phyloP scores from a whole-genome alignment of 2,329 filamentous ascomycete genomes.

The Metarhizium sp. region DNA sequence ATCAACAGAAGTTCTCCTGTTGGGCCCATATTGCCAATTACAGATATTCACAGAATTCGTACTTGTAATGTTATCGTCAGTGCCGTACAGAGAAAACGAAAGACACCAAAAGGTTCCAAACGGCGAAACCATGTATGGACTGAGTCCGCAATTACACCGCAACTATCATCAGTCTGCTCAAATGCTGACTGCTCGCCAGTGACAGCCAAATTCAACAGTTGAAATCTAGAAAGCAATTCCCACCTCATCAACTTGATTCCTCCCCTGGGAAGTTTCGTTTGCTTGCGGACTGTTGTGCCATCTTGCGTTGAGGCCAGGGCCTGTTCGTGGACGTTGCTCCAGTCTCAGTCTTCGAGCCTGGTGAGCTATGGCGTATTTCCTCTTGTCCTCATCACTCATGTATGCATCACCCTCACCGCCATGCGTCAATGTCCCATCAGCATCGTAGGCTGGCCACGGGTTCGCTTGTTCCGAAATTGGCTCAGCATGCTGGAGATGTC shows the following conservation, averaged over 20 bases:
- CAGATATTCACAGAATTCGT: no score
- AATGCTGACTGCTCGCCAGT: background rate
- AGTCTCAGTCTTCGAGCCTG: conserved; percentile 33
- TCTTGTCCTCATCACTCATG: conserved; percentile 68
- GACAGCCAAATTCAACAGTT: background rate
- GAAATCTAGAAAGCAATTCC: background rate
- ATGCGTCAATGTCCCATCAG: background rate
- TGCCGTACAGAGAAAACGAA: no score
- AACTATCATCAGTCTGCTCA: background rate
- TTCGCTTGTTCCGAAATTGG: background rate
- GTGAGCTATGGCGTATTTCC: conserved; percentile 64
- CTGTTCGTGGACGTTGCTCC: background rate
- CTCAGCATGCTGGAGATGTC: background rate
- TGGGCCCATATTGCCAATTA: no score
- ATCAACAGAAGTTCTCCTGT: no score
- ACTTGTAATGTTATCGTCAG: no score
- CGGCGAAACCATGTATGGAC: no score
- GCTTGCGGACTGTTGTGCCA: background rate
- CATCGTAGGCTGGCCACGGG: background rate
- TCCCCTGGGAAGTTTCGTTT: background rate
- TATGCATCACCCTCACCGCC: conserved; percentile 55
- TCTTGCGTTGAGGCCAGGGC: background rate
- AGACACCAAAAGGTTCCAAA: no score
- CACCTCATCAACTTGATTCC: background rate
- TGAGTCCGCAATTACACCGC: background rate